Percentiles rank a stretch among this genome's conserved stretches.
phyloP scores from a whole-genome alignment of 179 eudicot species.

The Spinacia oleracea region DNA sequence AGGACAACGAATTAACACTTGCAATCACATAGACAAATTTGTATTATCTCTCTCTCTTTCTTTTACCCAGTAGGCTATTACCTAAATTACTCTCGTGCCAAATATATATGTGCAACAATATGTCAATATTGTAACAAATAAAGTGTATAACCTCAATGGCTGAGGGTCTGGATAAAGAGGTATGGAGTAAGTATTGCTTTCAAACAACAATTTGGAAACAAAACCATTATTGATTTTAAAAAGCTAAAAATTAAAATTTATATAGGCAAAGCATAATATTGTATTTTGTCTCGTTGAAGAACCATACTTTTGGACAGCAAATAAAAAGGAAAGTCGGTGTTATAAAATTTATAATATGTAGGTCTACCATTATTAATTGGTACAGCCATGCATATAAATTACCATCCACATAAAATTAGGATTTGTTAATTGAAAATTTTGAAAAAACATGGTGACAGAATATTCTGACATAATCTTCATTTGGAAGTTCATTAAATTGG shows the following conservation, averaged over 20 bases:
- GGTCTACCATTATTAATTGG: slow-evolving; percentile 8
- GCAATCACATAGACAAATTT: too few relatives aligned
- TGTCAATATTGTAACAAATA: too few relatives aligned
- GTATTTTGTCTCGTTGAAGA: neutral
- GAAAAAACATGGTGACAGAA: slow-evolving; percentile 3
- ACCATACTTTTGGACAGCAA: neutral
- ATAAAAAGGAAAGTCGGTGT: slow-evolving; percentile 12
- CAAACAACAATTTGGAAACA: neutral
- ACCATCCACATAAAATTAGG: neutral
- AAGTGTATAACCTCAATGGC: too few relatives aligned
- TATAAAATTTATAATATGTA: neutral
- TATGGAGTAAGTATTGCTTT: neutral
- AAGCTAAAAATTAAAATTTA: neutral
- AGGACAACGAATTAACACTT: too few relatives aligned
- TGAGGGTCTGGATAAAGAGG: neutral
- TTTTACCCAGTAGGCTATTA: too few relatives aligned
- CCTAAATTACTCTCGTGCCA: too few relatives aligned
- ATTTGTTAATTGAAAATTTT: neutral
- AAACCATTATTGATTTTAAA: neutral
- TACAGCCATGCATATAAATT: neutral
- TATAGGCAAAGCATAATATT: neutral
- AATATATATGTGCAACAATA: too few relatives aligned
- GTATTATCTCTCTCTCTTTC: too few relatives aligned
- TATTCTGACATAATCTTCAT: slow-evolving; percentile 10
- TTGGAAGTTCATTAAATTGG: slow-evolving; percentile 1